Evolutionary conservation across 257 asterid genomes (phyloP).

Genomic region (Leptodermis oblonga): DNA sequence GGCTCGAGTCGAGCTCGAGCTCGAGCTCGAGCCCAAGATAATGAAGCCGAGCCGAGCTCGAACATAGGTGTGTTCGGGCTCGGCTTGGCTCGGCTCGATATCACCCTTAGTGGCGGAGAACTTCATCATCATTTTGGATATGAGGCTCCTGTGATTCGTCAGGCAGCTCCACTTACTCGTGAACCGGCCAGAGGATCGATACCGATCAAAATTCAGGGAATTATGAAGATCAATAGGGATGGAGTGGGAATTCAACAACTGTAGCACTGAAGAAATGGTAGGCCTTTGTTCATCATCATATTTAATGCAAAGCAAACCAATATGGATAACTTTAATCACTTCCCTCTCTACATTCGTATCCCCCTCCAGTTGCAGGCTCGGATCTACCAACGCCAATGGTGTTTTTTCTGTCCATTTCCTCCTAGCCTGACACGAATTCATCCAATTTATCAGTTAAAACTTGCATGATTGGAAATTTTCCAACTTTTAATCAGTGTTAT

Average conservation of each 20-base stretch:
- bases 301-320: background rate
- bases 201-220: too few species aligned
- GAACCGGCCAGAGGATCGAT: too few species aligned
- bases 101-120: too few species aligned
- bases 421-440: background rate
- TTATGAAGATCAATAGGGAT: background rate
- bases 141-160: too few species aligned
- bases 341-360: background rate
- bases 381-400: constrained; percentile 1
- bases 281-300: background rate
- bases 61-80: too few species aligned
- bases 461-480: background rate
- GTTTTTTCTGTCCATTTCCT: background rate
- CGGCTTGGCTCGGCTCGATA: too few species aligned
- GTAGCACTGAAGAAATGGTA: background rate
- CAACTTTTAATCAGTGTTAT: too few species aligned
- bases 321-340: background rate
- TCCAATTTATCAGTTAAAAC: background rate
- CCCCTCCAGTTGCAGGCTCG: background rate
- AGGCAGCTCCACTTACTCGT: too few species aligned
- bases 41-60: too few species aligned
- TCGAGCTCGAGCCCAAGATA: too few species aligned
- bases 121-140: too few species aligned
- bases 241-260: background rate
- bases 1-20: too few species aligned